These are phyloP conservation scores for Nepenthes mirabilis DNA, from an alignment of 148 eudicot species.

Conservation along the genomic window DNA sequence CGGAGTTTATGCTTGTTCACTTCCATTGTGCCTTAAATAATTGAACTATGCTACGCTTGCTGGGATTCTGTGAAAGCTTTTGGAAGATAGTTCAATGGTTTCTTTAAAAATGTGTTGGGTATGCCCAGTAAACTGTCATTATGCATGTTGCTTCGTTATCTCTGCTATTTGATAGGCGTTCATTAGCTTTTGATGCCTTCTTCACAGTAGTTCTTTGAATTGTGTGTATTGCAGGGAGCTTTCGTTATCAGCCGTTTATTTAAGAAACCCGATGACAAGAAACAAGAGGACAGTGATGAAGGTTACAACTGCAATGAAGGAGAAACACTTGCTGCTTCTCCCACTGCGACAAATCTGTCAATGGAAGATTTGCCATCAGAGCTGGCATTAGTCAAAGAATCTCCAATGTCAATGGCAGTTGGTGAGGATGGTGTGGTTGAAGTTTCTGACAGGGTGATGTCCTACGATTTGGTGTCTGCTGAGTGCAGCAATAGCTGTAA, in stretches of 20 bases:
- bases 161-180: too few relatives aligned
- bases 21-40: too few relatives aligned
- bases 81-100: too few relatives aligned
- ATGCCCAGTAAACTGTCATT: too few relatives aligned
- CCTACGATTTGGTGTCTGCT: constrained; percentile 12
- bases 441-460: constrained; percentile 18
- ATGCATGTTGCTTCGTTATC: too few relatives aligned
- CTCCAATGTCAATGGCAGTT: constrained; percentile 19
- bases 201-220: background rate
- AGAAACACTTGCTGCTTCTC: constrained; percentile 35
- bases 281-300: constrained; percentile 42
- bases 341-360: constrained; percentile 23
- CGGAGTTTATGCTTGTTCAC: too few relatives aligned
- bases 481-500: too few relatives aligned
- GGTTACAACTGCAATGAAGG: constrained; percentile 37
- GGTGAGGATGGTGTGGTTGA: constrained; percentile 16
- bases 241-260: constrained; percentile 81
- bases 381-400: constrained; percentile 14
- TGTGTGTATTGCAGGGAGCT: constrained; percentile 35
- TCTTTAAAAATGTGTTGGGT: too few relatives aligned
- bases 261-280: constrained; percentile 51
- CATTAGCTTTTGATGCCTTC: background rate
- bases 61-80: too few relatives aligned
- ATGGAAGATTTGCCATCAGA: constrained; percentile 34
- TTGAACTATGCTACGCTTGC: too few relatives aligned